phyloP scores from a whole-genome alignment of 768 basidiomycete genomes.

The Albatrellus ellisii region DNA sequence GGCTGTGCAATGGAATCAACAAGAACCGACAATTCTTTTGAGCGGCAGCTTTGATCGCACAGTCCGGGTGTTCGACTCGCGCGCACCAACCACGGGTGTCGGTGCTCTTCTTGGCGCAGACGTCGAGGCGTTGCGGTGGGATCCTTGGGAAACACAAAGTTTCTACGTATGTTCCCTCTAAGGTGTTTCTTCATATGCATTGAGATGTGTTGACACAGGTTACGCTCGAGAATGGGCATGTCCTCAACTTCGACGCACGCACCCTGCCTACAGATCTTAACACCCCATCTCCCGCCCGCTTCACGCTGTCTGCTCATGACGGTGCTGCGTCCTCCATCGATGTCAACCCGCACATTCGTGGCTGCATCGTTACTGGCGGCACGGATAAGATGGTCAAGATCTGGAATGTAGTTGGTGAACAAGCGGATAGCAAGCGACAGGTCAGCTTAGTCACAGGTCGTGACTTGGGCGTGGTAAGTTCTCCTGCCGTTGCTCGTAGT shows the following conservation, averaged over 20 bases:
- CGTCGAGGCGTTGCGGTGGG: constrained; percentile 91
- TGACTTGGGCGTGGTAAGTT: constrained; percentile 80
- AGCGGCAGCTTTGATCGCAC: constrained; percentile 94
- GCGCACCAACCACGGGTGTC: constrained; percentile 70
- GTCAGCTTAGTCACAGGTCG: constrained; percentile 79
- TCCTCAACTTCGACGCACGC: constrained; percentile 86
- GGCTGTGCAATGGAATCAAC: constrained; percentile 89
- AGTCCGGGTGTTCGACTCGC: constrained; percentile 87
- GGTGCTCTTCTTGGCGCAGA: constrained; percentile 83
- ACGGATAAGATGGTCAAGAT: constrained; percentile 92
- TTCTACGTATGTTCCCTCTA: constrained; percentile 58
- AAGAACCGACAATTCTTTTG: constrained; percentile 78
- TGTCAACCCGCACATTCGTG: constrained; percentile 79
- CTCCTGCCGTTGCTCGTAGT: no score
- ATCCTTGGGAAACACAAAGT: constrained; percentile 80
- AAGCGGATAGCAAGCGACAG: constrained; percentile 42
- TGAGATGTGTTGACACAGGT: constrained; percentile 37
- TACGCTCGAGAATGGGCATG: constrained; percentile 87
- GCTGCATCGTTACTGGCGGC: constrained; percentile 89
- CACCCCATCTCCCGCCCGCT: constrained; percentile 54
- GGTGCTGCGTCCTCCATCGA: constrained; percentile 83
- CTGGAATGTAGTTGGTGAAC: constrained; percentile 79
- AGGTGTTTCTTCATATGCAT: background rate
- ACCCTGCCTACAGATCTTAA: constrained; percentile 61
- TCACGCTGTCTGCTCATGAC: constrained; percentile 89